Conservation (phyloP, 768 basidiomycete species). For the Mycena vulgaris region DNA sequence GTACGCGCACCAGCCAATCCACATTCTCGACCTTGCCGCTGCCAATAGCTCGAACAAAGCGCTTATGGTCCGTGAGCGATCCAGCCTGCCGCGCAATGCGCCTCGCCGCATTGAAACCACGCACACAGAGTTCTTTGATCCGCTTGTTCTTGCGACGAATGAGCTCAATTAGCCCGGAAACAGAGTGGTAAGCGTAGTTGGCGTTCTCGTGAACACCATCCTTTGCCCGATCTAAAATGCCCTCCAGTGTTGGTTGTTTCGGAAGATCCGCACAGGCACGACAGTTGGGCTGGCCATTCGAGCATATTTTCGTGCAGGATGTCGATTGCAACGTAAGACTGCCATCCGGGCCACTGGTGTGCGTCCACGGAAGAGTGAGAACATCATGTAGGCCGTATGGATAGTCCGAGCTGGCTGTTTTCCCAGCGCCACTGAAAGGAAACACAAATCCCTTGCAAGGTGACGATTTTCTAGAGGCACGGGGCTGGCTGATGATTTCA, state of each 20-base stretch:
- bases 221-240: slow-evolving; percentile 11
- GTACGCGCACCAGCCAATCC: neutral
- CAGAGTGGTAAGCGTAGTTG: neutral
- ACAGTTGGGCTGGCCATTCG: neutral
- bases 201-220: slow-evolving; percentile 5
- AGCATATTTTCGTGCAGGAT: neutral
- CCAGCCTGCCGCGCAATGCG: neutral
- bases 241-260: neutral
- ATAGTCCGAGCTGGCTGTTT: neutral
- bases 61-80: slow-evolving; percentile 1
- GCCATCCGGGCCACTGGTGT: neutral
- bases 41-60: slow-evolving; percentile 16
- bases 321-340: neutral
- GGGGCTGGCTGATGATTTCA: neutral
- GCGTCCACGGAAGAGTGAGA: neutral
- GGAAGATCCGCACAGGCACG: neutral
- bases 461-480: too few relatives aligned
- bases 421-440: neutral
- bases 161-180: neutral
- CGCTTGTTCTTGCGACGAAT: slow-evolving; percentile 2
- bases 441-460: neutral
- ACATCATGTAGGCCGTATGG: neutral
- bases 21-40: slow-evolving; percentile 16
- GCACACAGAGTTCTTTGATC: slow-evolving; percentile 4
- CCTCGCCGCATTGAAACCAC: neutral